These are phyloP conservation scores for Lophium mytilinum DNA, from an alignment of 495 filamentous ascomycete species.

Conservation along the genomic window DNA sequence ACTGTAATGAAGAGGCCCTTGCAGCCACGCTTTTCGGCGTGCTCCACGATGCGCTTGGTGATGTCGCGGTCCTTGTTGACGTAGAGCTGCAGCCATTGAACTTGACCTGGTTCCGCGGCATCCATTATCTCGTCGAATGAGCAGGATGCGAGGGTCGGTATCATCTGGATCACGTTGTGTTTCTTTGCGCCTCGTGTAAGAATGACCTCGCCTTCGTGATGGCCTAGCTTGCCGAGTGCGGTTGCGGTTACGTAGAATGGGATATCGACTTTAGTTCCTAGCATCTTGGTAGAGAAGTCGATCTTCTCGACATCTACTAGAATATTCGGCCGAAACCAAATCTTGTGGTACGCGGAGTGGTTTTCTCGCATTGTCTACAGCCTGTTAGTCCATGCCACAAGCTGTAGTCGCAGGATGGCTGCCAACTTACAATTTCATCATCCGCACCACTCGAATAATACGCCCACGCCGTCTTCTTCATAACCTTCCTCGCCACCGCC, in stretches of 20 bases:
- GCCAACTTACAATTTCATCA: constrained; percentile 79
- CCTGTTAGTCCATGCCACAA: not conserved
- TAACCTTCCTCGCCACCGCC: constrained; percentile 72
- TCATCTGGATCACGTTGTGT: constrained; percentile 93
- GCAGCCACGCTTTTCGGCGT: constrained; percentile 87
- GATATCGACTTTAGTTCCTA: constrained; percentile 70
- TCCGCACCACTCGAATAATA: constrained; percentile 96
- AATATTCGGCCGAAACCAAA: constrained; percentile 89
- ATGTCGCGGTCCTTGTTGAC: constrained; percentile 95
- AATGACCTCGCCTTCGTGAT: constrained; percentile 85
- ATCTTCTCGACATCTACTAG: constrained; percentile 81
- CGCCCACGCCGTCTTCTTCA: constrained; percentile 94
- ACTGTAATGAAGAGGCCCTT: constrained; percentile 98
- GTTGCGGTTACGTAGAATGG: constrained; percentile 93
- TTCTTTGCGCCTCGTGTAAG: constrained; percentile 72
- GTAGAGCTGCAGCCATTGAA: constrained; percentile 97
- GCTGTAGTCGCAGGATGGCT: not conserved
- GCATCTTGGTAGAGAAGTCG: constrained; percentile 81
- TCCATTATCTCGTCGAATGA: constrained; percentile 96
- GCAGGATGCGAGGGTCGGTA: constrained; percentile 94
- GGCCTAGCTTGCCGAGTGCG: constrained; percentile 81
- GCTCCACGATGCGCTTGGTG: constrained; percentile 80
- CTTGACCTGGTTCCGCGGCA: constrained; percentile 68
- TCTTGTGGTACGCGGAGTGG: constrained; percentile 89
- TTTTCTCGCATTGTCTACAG: constrained; percentile 88